Evolutionary conservation across 23 red algal species (phyloP), one percentile per base, ranked within the genome.

Genomic region (Chondrus crispus): DNA sequence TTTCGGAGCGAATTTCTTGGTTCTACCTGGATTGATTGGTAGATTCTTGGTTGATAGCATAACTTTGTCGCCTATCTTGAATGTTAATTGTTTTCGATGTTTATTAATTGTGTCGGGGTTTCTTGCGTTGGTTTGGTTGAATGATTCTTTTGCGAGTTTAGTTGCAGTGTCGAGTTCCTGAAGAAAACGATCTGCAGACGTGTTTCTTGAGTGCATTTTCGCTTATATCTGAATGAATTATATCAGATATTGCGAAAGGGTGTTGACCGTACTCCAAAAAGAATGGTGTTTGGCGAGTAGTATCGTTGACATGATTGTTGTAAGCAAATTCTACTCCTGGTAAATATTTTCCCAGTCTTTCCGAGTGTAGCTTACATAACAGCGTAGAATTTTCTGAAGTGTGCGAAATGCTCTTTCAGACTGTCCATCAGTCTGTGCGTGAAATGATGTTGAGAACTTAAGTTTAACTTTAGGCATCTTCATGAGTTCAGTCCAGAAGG

Each of bases 381-480:
- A 86, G 40, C 40, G 0, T 49, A 72, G 22, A 37, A 86, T 71
- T 72, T 86, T 62, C n/a, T 86, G 58, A 38, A 70, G n/a, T 46
- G 62, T 73, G 16, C 40, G 4, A n/a, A 86, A 70, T 8, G 82
- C 55, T 68, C 54, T 29, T 72, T 86, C 82, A 9, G 82, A 72
- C 52, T 86, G 2, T 68, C 58, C 82, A 72, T 86, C 62, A 26
- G 82, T 86, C 46, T 86, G 82, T n/a, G 54, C 58, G 24, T 86
- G 62, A 2, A 86, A 86, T 62, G 57, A 38, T 11, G 39, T 49
- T 42, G 82, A 86, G 36, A 86, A 32, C 41, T 86, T 70, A 2
- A 72, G 62, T 49, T 86, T 72, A 2, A 71, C 35, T 8, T 49
- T 45, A 3, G 50, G 41, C 13, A 86, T 11, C 5, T 29, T 19